phyloP scores from a whole-genome alignment of 768 basidiomycete genomes.

The Russula sp. region DNA sequence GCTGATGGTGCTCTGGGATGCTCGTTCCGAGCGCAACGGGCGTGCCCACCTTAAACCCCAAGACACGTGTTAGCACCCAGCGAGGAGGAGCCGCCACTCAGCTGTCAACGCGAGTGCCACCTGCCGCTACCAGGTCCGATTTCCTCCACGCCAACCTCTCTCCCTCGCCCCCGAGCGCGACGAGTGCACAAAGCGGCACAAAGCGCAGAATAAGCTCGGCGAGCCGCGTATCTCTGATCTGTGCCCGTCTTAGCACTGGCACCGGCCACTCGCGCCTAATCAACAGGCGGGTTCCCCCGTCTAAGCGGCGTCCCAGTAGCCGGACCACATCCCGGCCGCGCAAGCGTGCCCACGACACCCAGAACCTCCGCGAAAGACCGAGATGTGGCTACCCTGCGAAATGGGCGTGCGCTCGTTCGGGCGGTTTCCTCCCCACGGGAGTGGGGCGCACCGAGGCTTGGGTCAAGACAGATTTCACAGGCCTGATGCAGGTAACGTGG shows the following conservation, averaged over 20 bases:
- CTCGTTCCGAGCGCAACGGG: too few relatives aligned
- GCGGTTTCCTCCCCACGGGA: conserved; percentile 8
- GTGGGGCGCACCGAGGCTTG: conserved; percentile 35
- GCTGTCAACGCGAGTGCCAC: conserved; percentile 61
- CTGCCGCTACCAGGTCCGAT: background rate
- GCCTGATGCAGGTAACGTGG: conserved; percentile 69
- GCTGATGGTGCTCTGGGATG: too few relatives aligned
- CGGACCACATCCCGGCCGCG: conserved; percentile 39
- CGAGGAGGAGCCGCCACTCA: conserved; percentile 78
- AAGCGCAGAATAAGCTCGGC: conserved; percentile 68
- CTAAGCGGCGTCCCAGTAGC: conserved; percentile 52
- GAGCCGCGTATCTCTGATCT: conserved; percentile 56
- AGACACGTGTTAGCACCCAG: conserved; percentile 76
- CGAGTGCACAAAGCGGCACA: conserved; percentile 68
- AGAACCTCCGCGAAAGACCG: conserved; percentile 69
- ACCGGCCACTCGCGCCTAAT: conserved; percentile 10
- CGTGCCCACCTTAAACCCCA: conserved; percentile 21
- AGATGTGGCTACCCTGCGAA: conserved; percentile 44
- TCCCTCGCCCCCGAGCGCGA: conserved; percentile 65
- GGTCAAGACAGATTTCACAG: conserved; percentile 71
- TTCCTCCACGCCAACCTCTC: conserved; percentile 47
- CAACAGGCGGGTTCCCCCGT: conserved; percentile 31
- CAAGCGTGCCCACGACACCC: conserved; percentile 66
- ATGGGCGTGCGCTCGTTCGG: conserved; percentile 18
- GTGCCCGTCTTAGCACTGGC: conserved; percentile 21